Conservation (phyloP, 305 asterid genomes). For the Ilex paraguariensis region DNA sequence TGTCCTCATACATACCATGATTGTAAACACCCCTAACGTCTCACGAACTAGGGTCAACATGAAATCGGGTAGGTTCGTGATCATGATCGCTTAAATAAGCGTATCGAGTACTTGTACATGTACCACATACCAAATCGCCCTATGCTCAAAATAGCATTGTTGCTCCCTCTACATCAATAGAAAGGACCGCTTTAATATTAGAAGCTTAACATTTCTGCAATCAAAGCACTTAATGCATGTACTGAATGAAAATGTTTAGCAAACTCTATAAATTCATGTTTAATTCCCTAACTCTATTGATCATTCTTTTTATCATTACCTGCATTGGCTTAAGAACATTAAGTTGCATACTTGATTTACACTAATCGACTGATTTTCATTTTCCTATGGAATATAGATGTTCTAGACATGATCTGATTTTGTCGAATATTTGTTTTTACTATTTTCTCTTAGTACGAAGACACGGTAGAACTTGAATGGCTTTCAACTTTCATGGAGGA, state of each 20-base stretch:
- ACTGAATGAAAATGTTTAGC: no score
- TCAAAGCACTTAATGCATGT: no score
- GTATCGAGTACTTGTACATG: no score
- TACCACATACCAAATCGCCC: no score
- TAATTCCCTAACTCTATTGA: background rate
- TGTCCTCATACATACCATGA: background rate
- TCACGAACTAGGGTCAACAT: no score
- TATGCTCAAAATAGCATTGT: no score
- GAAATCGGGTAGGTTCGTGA: no score
- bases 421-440: background rate
- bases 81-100: no score
- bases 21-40: background rate
- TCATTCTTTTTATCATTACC: background rate
- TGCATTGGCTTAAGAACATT: background rate
- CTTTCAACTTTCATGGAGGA: slow-evolving; percentile 84
- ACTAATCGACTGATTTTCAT: background rate
- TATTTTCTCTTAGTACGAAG: slow-evolving; percentile 60
- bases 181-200: no score
- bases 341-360: background rate
- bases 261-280: background rate
- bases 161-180: no score
- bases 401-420: background rate
- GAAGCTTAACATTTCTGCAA: no score
- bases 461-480: slow-evolving; percentile 86
- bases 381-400: background rate